phyloP scores from a whole-genome alignment of 1,139 yeast genomes.

The Blastobotrys malaysiensis region DNA sequence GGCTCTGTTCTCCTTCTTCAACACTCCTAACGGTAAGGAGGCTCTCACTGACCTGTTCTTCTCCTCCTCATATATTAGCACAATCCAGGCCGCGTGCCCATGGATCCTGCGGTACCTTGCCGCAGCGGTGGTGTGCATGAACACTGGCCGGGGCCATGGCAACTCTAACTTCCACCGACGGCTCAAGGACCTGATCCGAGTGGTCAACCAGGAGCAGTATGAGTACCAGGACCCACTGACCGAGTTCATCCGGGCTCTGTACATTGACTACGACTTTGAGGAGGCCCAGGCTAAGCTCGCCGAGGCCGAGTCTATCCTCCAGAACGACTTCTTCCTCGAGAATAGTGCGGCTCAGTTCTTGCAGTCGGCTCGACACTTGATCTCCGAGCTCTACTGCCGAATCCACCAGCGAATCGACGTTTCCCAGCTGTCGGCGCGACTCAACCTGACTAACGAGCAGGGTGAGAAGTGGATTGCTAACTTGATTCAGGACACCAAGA shows the following conservation, averaged over 20 bases:
- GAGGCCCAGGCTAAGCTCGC: conserved; percentile 44
- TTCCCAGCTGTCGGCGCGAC: conserved; percentile 38
- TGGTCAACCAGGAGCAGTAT: conserved; percentile 53
- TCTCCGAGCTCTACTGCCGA: conserved; percentile 49
- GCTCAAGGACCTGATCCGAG: conserved; percentile 50
- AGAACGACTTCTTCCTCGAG: conserved; percentile 51
- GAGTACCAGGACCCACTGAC: conserved; percentile 60
- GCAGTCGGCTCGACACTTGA: conserved; percentile 44
- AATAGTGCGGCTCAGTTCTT: conserved; percentile 40
- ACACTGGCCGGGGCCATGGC: conserved; percentile 32
- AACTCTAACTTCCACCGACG: conserved; percentile 42
- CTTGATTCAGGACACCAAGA: conserved; percentile 44
- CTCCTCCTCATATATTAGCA: conserved; percentile 52
- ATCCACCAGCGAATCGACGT: conserved; percentile 48
- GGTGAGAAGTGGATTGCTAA: conserved; percentile 48
- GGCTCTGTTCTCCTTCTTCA: conserved; percentile 57
- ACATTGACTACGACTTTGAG: conserved; percentile 52
- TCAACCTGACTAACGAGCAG: conserved; percentile 42
- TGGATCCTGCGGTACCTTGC: conserved; percentile 59
- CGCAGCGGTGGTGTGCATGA: conserved; percentile 48
- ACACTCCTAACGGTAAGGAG: conserved; percentile 44
- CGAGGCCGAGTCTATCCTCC: conserved; percentile 43
- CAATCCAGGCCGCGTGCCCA: conserved; percentile 63
- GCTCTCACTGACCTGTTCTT: conserved; percentile 50
- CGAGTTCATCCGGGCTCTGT: conserved; percentile 47